Evolutionary conservation across 768 basidiomycete species (phyloP).

Genomic region (Cystoderma amianthinum): DNA sequence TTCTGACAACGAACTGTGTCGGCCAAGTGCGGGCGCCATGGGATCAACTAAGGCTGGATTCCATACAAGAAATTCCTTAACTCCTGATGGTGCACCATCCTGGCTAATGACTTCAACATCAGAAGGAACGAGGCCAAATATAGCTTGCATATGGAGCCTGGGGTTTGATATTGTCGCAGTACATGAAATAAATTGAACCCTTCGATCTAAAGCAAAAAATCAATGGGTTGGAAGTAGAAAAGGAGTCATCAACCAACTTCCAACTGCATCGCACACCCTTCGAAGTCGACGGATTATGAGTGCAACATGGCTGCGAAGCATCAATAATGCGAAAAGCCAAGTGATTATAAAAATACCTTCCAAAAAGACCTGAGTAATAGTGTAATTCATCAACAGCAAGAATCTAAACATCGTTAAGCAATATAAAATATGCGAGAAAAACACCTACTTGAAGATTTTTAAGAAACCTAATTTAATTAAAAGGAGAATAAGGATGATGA

Average conservation of each 20-base stretch:
- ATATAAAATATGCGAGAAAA: background rate
- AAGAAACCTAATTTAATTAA: constrained; percentile 47
- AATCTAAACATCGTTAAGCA: constrained; percentile 24
- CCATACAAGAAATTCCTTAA: constrained; percentile 81
- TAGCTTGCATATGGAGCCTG: constrained; percentile 61
- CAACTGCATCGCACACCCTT: constrained; percentile 67
- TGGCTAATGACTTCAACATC: constrained; percentile 64
- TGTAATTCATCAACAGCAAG: constrained; percentile 85
- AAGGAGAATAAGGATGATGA: constrained; percentile 4
- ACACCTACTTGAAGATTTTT: constrained; percentile 51
- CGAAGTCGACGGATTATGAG: constrained; percentile 72
- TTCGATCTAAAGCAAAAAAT: constrained; percentile 34
- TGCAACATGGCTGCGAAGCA: constrained; percentile 60
- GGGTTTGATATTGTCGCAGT: constrained; percentile 85
- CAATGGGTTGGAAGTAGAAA: background rate
- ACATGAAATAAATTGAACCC: constrained; percentile 69
- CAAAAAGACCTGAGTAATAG: constrained; percentile 76
- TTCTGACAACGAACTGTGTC: constrained; percentile 55
- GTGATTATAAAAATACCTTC: constrained; percentile 43
- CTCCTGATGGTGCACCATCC: constrained; percentile 79
- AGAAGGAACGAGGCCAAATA: constrained; percentile 61
- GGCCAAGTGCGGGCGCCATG: constrained; percentile 45
- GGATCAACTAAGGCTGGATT: constrained; percentile 54
- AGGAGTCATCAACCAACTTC: constrained; percentile 43
- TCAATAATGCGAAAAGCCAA: constrained; percentile 1